Evolutionary conservation across 1,139 yeast genomes (phyloP).

Genomic region (Taphrina pruni): DNA sequence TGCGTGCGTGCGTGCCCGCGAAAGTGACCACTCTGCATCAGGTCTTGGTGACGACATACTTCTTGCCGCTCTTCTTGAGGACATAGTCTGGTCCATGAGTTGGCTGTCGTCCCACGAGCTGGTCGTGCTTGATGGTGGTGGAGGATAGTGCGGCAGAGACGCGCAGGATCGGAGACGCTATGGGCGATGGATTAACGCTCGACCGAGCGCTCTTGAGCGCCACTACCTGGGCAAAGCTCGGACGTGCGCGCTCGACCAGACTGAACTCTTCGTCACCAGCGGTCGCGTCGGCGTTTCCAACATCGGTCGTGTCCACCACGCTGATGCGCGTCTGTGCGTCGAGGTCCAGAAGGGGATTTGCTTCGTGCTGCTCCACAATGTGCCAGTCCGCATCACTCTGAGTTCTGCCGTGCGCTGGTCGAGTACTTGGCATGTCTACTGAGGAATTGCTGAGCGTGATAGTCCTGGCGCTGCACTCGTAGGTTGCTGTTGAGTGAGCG

Average conservation of each 20-base stretch:
- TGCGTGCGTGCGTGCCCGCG: no score
- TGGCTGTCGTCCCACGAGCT: not conserved
- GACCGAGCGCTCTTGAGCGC: slow-evolving; percentile 24
- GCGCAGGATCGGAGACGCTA: slow-evolving; percentile 12
- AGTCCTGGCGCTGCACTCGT: not conserved
- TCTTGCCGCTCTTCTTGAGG: slow-evolving; percentile 34
- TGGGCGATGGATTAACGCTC: slow-evolving; percentile 25
- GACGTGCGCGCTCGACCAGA: slow-evolving; percentile 17
- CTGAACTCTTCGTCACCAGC: slow-evolving; percentile 16
- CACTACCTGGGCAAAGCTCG: slow-evolving; percentile 24
- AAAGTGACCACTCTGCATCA: not conserved
- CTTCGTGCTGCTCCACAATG: slow-evolving; percentile 29
- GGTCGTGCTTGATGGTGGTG: not conserved
- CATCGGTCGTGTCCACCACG: not conserved
- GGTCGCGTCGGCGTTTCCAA: not conserved
- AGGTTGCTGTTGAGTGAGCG: not conserved
- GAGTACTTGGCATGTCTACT: not conserved
- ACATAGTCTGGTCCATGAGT: not conserved
- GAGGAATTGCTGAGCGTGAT: not conserved
- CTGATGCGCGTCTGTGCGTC: slow-evolving; percentile 14
- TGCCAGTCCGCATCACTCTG: slow-evolving; percentile 22
- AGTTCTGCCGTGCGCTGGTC: slow-evolving; percentile 7
- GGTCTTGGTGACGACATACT: slow-evolving; percentile 5
- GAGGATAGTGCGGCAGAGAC: not conserved
- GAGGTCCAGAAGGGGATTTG: slow-evolving; percentile 24